Conservation (phyloP, 169 alveolate species). For the Neospora caninum region DNA sequence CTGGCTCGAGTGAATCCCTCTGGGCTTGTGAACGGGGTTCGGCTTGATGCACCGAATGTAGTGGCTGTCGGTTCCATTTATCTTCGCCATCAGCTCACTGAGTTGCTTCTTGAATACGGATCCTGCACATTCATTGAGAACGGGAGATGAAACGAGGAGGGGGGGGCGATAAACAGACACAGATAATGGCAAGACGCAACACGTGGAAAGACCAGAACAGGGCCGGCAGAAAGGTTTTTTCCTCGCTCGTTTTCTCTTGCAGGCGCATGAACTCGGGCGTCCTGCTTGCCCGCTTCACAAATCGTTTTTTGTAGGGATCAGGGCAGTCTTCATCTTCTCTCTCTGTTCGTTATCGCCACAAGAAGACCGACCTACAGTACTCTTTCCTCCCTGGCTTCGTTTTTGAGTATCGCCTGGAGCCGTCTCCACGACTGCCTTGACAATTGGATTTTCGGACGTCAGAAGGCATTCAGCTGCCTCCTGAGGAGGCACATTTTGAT, state of each 20-base stretch:
- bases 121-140: background rate
- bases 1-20: background rate
- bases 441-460: background rate
- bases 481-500: slow-evolving; percentile 38
- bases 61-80: slow-evolving; percentile 38
- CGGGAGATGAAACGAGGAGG: background rate
- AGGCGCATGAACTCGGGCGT: no score
- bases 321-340: no score
- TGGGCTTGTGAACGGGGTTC: slow-evolving; percentile 26
- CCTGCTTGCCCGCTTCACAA: no score
- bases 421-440: background rate
- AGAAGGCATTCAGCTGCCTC: slow-evolving; percentile 27
- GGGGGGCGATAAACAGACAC: background rate
- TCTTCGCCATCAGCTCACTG: slow-evolving; percentile 17
- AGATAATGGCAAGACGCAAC: background rate
- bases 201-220: no score
- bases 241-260: no score
- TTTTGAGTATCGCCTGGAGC: background rate
- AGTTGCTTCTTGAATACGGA: slow-evolving; percentile 37
- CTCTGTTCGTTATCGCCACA: no score
- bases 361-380: slow-evolving; percentile 41
- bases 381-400: background rate
- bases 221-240: no score
- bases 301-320: no score
- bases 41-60: slow-evolving; percentile 63